Conservation (phyloP, 345 rosid species). For the Hevea brasiliensis region DNA sequence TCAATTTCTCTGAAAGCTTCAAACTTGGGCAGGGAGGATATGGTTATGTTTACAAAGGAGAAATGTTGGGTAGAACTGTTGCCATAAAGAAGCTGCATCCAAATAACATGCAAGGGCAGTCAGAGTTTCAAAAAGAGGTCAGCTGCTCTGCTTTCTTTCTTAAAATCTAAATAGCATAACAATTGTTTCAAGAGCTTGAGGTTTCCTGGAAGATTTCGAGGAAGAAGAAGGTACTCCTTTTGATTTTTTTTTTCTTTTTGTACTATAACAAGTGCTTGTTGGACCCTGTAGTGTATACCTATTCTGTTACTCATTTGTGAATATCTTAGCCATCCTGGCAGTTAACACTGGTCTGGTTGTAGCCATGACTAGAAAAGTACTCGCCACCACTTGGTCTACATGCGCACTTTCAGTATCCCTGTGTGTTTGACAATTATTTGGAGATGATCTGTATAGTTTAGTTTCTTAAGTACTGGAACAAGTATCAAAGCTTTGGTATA, state of each 20-base stretch:
- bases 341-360: neutral
- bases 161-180: neutral
- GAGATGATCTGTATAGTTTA: neutral
- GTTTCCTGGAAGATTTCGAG: neutral
- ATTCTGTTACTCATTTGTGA: neutral
- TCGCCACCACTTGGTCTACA: neutral
- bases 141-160: conserved; percentile 18
- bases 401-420: neutral
- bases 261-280: neutral
- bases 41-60: conserved; percentile 74
- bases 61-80: conserved; percentile 81
- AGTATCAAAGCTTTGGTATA: neutral
- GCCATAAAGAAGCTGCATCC: conserved; percentile 64
- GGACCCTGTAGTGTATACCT: neutral
- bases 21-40: conserved; percentile 63
- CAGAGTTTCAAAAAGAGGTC: conserved; percentile 74
- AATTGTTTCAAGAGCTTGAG: neutral
- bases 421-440: neutral
- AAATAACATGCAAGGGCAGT: conserved; percentile 62
- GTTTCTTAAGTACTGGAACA: neutral
- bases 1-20: conserved; percentile 76
- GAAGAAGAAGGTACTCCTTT: neutral
- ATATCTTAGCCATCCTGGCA: neutral
- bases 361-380: neutral
- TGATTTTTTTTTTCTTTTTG: neutral